Base-by-base conservation (phyloP, 2,329 filamentous ascomycete species). In the Pestalotiopsis sp. region DNA sequence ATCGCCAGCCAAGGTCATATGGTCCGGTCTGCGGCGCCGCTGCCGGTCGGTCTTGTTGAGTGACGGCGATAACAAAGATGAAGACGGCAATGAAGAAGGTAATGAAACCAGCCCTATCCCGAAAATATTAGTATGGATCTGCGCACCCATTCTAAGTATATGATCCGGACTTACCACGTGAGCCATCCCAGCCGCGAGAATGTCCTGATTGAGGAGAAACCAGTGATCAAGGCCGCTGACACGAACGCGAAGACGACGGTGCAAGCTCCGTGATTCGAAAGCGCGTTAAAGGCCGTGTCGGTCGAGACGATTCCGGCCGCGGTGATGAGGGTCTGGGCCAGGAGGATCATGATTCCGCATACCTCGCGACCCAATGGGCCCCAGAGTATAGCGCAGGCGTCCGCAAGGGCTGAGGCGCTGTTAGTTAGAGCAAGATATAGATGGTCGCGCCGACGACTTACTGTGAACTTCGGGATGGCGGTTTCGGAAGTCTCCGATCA, bases 1-100 rank as follows among this genome's bases (percentile, higher is more conserved):
- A 81, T 35, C 80, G 75, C 72, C 82, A 89, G 17, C 86, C 87
- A 0, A 89, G 79, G 0, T 89, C 85, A 70, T 80, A 89, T 26
- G 81, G 78, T 0, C 88, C 87, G 0, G 81, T 82, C 67, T 82
- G 80, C 2, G 87, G 87, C 1, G 87, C 87, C 1, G 85, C 83
- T 1, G 87, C 86, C 10, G 87, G 87, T 3, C 86, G 81, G 69
- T 85, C 82, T 20, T 79, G 81, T 1, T 80, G 81, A 0, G 85
- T 87, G 3, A 88, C 84, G 35, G 69, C 69, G 3, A 73, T 55
- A 5, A 67, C 65, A n/a, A 74, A 67, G 52, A 71, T 70, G 81
- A 57, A 87, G 3, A 87, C 77, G 52, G 85, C 77, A 5, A 80
- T 81, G 48, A 81, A 81, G 73, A 85, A 80, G 0, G 84, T 84